Evolutionary conservation across 2,329 filamentous ascomycete genomes (phyloP).

Genomic region (Pseudogymnoascus sp.): DNA sequence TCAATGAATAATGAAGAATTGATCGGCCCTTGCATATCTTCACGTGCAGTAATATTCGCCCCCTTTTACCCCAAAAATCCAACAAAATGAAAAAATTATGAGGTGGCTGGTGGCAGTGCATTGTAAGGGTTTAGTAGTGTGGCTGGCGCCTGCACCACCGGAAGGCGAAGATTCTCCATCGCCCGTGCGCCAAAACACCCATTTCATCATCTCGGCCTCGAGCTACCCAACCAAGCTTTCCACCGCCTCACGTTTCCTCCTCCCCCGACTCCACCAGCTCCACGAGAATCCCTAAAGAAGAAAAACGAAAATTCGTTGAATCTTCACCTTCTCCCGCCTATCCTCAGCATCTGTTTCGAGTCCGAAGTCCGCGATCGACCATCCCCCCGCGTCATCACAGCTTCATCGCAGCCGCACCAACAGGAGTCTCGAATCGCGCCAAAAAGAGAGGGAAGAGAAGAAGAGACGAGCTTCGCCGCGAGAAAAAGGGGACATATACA

Average conservation of each 20-base stretch:
- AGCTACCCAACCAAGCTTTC: background rate
- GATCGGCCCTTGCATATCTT: background rate
- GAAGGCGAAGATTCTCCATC: background rate
- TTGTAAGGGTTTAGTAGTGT: slow-evolving; percentile 1
- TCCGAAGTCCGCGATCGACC: background rate
- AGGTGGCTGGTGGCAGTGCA: slow-evolving; percentile 3
- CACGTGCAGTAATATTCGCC: background rate
- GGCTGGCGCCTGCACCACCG: background rate
- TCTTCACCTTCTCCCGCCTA: background rate
- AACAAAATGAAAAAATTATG: background rate
- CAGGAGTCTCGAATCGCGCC: background rate
- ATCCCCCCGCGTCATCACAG: background rate
- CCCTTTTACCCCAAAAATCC: background rate
- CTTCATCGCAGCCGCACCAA: background rate
- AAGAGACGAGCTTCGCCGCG: background rate
- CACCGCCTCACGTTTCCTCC: background rate
- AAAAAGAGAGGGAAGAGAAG: background rate
- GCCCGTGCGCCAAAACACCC: background rate
- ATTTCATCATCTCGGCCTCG: slow-evolving; percentile 4
- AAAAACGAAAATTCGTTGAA: background rate
- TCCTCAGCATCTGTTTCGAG: background rate
- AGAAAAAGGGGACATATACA: background rate
- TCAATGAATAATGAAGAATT: background rate
- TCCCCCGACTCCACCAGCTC: background rate
- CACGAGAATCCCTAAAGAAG: background rate